A percentile compares a stretch with the other conserved stretches of the same genome.
Evolutionary conservation across 2,329 filamentous ascomycete genomes (phyloP).

Genomic region (Dothiorella sarmentorum): DNA sequence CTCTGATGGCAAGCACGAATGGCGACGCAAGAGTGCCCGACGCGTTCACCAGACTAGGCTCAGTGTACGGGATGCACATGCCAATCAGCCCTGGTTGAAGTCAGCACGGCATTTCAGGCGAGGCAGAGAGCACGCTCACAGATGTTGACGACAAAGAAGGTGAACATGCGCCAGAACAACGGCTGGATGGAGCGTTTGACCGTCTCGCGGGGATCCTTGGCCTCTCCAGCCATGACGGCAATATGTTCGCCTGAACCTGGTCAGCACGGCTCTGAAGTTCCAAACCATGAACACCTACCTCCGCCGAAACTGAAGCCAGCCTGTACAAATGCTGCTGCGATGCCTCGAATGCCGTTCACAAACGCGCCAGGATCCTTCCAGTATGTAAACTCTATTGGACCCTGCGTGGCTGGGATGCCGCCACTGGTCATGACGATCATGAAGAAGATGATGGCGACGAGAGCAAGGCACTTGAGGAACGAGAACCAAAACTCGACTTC

Average conservation of each 20-base stretch:
- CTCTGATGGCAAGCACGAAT: slow-evolving; percentile 50
- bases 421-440: slow-evolving; percentile 24
- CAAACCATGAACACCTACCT: neutral
- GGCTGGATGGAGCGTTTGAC: slow-evolving; percentile 56
- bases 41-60: slow-evolving; percentile 44
- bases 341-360: slow-evolving; percentile 37
- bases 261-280: slow-evolving; percentile 36
- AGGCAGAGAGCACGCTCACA: slow-evolving; percentile 27
- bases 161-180: slow-evolving; percentile 45
- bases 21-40: slow-evolving; percentile 55
- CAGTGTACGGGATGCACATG: slow-evolving; percentile 53
- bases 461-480: slow-evolving; percentile 39
- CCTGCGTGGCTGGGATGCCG: slow-evolving; percentile 51
- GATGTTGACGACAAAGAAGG: slow-evolving; percentile 46
- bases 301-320: slow-evolving; percentile 41
- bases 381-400: slow-evolving; percentile 62
- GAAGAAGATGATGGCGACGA: slow-evolving; percentile 45
- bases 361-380: slow-evolving; percentile 51
- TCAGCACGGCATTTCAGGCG: neutral
- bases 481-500: slow-evolving; percentile 49
- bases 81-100: slow-evolving; percentile 43
- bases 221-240: slow-evolving; percentile 63
- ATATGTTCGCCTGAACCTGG: slow-evolving; percentile 53
- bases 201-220: slow-evolving; percentile 60
- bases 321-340: slow-evolving; percentile 46